phyloP scores from a whole-genome alignment of 495 filamentous ascomycete species.

The Tuber melanosporum region DNA sequence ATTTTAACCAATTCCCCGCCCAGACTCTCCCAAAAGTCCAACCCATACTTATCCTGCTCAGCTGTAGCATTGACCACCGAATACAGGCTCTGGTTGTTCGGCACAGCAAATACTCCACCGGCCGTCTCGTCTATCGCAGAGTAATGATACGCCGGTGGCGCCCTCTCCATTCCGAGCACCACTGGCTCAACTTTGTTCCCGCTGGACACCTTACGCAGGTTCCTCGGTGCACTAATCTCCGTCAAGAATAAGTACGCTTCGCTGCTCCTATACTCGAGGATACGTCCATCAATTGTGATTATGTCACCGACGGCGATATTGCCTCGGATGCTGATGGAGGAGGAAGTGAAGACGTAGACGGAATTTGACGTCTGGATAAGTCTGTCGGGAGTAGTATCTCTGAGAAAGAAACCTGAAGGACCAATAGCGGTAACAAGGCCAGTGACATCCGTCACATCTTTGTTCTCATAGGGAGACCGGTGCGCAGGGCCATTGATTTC shows the following conservation, averaged over 20 bases:
- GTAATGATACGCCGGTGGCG: constrained; percentile 52
- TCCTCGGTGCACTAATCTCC: constrained; percentile 50
- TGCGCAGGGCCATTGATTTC: constrained; percentile 59
- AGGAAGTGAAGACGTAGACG: constrained; percentile 52
- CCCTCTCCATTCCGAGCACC: constrained; percentile 49
- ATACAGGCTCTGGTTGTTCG: constrained; percentile 50
- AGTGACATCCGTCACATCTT: constrained; percentile 50
- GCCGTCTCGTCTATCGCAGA: constrained; percentile 48
- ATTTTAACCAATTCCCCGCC: constrained; percentile 55
- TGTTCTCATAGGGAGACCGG: constrained; percentile 51
- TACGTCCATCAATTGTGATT: constrained; percentile 51
- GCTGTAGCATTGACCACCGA: constrained; percentile 52
- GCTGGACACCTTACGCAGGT: constrained; percentile 46
- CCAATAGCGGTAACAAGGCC: constrained; percentile 58
- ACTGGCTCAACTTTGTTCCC: constrained; percentile 49
- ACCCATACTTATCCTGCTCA: constrained; percentile 51
- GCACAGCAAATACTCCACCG: constrained; percentile 51
- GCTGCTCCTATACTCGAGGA: constrained; percentile 52
- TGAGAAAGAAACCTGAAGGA: constrained; percentile 54
- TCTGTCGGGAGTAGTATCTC: constrained; percentile 49
- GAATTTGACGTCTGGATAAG: constrained; percentile 47
- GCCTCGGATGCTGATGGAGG: constrained; percentile 42
- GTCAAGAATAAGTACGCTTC: constrained; percentile 52
- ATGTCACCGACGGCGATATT: constrained; percentile 53
- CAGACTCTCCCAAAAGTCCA: constrained; percentile 62